Base-by-base conservation (phyloP, 2,329 filamentous ascomycete genomes). In the Aspergillus persii region DNA sequence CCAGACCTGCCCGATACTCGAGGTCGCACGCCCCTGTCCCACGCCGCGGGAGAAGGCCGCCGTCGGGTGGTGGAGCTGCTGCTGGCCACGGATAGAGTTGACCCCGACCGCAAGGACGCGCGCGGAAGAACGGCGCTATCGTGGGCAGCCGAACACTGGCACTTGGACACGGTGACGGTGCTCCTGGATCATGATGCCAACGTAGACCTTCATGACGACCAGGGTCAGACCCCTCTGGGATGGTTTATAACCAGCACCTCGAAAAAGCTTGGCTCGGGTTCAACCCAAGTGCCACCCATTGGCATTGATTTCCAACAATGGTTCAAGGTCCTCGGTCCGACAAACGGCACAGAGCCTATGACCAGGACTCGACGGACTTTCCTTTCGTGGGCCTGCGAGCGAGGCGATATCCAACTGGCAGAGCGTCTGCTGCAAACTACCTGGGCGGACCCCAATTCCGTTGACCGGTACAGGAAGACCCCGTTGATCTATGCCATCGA, bases 321-420 rank as follows among this genome's bases (percentile, higher is more conserved):
- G 59, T 54, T 61, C 15, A n/a, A 39, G 3, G 11, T 55, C 3
- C 29, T 63, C 2, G 59, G 59, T 2, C 54, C 61, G 6, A 57
- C 18, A 8, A 51, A 57, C 9, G 54, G 54, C n/a, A 18, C 41
- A 6, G 61, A 63, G 36, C 61, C 61, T 3, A 50, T 63, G 53
- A 61, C 61, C 8, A 63, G 61, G 36, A 57, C 59, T 7, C 59
- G 61, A 6, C 60, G 61, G 7, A 63, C 61, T 6, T 61, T 61
- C n/a, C 54, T 63, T 4, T 58, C 61, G n/a, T 63, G 61, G 61
- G 61, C 61, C 5, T 61, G 59, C 27, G 61, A 63, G 26, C 50
- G 52, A 18, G 61, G 61, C 3, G 61, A 63, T 31, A 29, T 11
- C 4, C 46, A 53, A 29, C 33, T 63, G 7, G 61, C 60, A 3